These are phyloP conservation scores for Sarocladium kiliense DNA, from an alignment of 2,329 filamentous ascomycete genomes.

Conservation along the genomic window DNA sequence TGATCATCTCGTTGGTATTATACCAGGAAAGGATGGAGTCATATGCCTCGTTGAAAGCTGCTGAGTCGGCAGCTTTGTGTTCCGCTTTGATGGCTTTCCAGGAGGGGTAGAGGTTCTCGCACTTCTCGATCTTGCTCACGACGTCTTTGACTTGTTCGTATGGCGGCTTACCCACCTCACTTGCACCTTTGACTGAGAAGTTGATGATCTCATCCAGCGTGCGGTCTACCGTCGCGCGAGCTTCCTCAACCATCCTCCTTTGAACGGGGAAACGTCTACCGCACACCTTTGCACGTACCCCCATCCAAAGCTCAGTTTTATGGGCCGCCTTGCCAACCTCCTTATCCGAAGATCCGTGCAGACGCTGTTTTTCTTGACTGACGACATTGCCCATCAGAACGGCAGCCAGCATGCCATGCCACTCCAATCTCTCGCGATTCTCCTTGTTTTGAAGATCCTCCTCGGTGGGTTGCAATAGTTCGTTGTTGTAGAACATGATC, in stretches of 20 bases:
- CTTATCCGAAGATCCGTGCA: slow-evolving; percentile 71
- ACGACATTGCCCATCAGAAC: slow-evolving; percentile 96
- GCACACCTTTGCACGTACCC: slow-evolving; percentile 76
- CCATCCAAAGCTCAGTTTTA: slow-evolving; percentile 81
- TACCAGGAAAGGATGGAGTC: slow-evolving; percentile 93
- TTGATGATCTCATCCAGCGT: slow-evolving; percentile 82
- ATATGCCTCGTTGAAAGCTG: slow-evolving; percentile 74
- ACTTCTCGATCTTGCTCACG: slow-evolving; percentile 84
- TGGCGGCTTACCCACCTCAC: slow-evolving; percentile 82
- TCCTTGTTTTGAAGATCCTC: slow-evolving; percentile 86
- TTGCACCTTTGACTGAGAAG: slow-evolving; percentile 91
- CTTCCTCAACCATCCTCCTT: slow-evolving; percentile 81
- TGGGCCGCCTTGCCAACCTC: slow-evolving; percentile 59
- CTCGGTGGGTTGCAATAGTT: slow-evolving; percentile 79
- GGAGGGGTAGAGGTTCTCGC: slow-evolving; percentile 80
- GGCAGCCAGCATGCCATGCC: slow-evolving; percentile 96
- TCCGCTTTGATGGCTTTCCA: slow-evolving; percentile 66
- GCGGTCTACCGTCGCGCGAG: slow-evolving; percentile 65
- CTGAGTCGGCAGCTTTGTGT: slow-evolving; percentile 72
- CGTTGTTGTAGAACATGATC: slow-evolving; percentile 86
- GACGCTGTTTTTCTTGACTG: slow-evolving; percentile 92
- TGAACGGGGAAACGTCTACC: slow-evolving; percentile 82
- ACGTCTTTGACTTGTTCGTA: slow-evolving; percentile 86
- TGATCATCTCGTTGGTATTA: slow-evolving; percentile 95
- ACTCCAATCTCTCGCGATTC: slow-evolving; percentile 87